Conservation (phyloP, 768 basidiomycete species). For the Albatrellus ellisii region DNA sequence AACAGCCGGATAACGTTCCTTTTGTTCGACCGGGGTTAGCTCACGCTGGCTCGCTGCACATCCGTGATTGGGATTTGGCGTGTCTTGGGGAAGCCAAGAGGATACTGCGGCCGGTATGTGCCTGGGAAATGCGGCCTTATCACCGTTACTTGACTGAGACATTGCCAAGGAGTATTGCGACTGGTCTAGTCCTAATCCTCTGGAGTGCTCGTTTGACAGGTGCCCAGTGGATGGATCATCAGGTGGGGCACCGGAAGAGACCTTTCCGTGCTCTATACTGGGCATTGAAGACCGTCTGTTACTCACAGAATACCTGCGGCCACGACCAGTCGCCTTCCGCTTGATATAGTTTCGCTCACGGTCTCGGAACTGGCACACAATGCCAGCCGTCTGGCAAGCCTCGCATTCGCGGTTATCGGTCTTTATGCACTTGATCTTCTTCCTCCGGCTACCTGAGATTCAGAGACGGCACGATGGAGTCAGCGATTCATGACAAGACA, state of each 20-base stretch:
- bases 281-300: conserved; percentile 13
- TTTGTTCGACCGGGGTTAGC: conserved; percentile 46
- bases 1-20: conserved; percentile 43
- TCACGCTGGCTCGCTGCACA: conserved; percentile 6
- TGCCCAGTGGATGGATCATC: conserved; percentile 12
- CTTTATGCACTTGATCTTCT: conserved; percentile 82
- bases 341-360: conserved; percentile 82
- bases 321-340: conserved; percentile 51
- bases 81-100: not conserved
- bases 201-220: conserved; percentile 1
- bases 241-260: not conserved
- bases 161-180: conserved; percentile 13
- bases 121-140: no score
- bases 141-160: not conserved
- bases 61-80: not conserved
- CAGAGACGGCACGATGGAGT: conserved; percentile 8
- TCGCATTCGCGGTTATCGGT: conserved; percentile 60
- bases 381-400: conserved; percentile 60
- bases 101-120: not conserved
- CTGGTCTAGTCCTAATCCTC: conserved; percentile 8
- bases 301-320: conserved; percentile 16
- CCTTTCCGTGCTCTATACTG: conserved; percentile 1
- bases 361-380: conserved; percentile 68
- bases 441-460: conserved; percentile 47
- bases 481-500: conserved; percentile 8